Base-by-base conservation (phyloP, 768 basidiomycete species). In the Russula brevipes region DNA sequence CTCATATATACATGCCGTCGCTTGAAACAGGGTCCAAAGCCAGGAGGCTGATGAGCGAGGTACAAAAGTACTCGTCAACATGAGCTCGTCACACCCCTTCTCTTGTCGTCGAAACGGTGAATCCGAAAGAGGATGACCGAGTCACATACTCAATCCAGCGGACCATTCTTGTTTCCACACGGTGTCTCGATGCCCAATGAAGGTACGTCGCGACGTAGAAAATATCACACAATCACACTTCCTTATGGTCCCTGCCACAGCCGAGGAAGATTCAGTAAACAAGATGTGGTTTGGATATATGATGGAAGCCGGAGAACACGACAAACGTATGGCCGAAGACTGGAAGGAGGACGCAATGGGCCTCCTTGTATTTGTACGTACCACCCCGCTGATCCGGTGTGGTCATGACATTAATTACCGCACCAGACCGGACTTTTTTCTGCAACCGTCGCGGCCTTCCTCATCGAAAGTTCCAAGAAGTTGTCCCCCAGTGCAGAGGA, bases 381-480 rank as follows among this genome's bases (percentile, higher is more conserved):
- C 19, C n/a, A 19, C 14, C 14, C 24, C 33, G 9, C 30, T 31
- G 35, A 30, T 33, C 4, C n/a, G 11, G 24, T 31, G 31, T 10
- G n/a, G 14, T 46, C 4, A n/a, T 42, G 35, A 7, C 38, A n/a
- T 3, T 50, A 30, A 35, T 12, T 3, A 8, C 7, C 3, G 33
- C 14, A 8, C 8, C 31, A 71, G 70, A 63, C 70, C 1, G 70
- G 65, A 36, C 50, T 71, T 0, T 69, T 71, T 57, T 69, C 70
- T 7, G 59, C 60, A 2, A 64, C 62, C 8, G 59, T 68, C 2
- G 66, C 68, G 0, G 47, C 63, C 17, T 67, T 70, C 44, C 45
- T 69, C 41, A 39, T 71, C 19, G 60, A 65, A 42, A 66, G 70
- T 30, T 68, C 63, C 41, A 54, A 68, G 39, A 51, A 39, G n/a